Base-by-base conservation (phyloP, 2,329 filamentous ascomycete species). In the Aurifilum marmelostoma region DNA sequence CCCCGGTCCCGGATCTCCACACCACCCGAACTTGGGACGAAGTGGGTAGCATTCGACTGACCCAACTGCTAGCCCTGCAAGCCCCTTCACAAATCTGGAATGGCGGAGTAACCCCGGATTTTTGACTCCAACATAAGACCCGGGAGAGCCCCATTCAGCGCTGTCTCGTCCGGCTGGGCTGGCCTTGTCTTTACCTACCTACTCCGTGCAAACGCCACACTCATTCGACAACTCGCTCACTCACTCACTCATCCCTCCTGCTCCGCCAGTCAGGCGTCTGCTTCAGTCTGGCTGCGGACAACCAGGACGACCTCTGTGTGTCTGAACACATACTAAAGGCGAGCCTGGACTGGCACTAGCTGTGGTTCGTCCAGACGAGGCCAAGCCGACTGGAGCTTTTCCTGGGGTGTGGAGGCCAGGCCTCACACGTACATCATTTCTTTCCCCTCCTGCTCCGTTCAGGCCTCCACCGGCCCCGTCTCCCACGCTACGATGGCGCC, bases 401-500 rank as follows among this genome's bases (percentile, higher is more conserved):
- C 41, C 41, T 43, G 18, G 41, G 52, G 52, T 39, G 24, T 14
- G 24, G 66, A 16, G 50, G 34, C 60, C 65, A 63, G 54, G 41
- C 29, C 43, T 72, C 67, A 47, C 43, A 11, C 43, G 18, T n/a
- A 47, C 21, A 11, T 47, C 41, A 69, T 66, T 71, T 41, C 5
- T 70, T 52, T 68, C 72, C 66, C 67, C 73, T 64, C 73, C 70
- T 63, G 69, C 72, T 66, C 75, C 29, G 73, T 50, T 71, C 72
- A n/a, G 21, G 18, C 63, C 74, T 75, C 74, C 79, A 77, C 41
- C 29, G 47, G 60, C 32, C 41, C 58, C 39, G 29, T 43, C n/a
- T 50, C 62, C 61, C 41, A 43, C 63, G 47, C 37, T 43, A 41
- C 59, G 47, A 85, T 86, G 83, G 82, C 84, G 77, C 83, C 84